phyloP scores from a whole-genome alignment of 768 basidiomycete genomes.

The Leucosporidium yakuticum region DNA sequence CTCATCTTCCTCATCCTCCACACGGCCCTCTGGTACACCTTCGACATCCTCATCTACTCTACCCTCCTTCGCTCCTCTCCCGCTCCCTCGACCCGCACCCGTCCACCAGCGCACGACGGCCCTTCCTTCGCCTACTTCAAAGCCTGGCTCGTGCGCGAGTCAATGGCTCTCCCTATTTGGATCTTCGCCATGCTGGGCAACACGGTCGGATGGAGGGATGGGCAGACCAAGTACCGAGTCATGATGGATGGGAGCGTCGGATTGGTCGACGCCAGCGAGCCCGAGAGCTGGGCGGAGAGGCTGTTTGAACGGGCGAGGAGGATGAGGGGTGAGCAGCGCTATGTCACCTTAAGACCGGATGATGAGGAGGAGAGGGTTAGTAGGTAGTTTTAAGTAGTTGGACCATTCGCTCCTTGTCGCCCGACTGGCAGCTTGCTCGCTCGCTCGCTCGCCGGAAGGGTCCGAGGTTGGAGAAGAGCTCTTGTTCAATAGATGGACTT shows the following conservation, averaged over 20 bases:
- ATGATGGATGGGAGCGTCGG: constrained; percentile 24
- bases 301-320: constrained; percentile 8
- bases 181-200: constrained; percentile 70
- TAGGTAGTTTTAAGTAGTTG: too few relatives aligned
- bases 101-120: constrained; percentile 32
- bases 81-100: constrained; percentile 7
- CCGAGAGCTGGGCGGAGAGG: constrained; percentile 18
- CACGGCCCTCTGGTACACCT: constrained; percentile 58
- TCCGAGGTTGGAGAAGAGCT: too few relatives aligned
- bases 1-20: constrained; percentile 51
- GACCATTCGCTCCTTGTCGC: too few relatives aligned
- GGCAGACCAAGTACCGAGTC: constrained; percentile 54
- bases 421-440: too few relatives aligned
- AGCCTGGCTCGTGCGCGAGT: constrained; percentile 75
- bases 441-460: too few relatives aligned
- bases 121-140: constrained; percentile 52
- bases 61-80: constrained; percentile 53
- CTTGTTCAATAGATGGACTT: too few relatives aligned
- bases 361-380: constrained; percentile 7
- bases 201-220: constrained; percentile 76
- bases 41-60: constrained; percentile 76
- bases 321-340: constrained; percentile 10
- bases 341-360: constrained; percentile 23
- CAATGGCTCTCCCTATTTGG: constrained; percentile 83
- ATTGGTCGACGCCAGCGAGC: constrained; percentile 7